Conservation (phyloP, 2,329 filamentous ascomycete species). For the Purpureocillium lavendulum region DNA sequence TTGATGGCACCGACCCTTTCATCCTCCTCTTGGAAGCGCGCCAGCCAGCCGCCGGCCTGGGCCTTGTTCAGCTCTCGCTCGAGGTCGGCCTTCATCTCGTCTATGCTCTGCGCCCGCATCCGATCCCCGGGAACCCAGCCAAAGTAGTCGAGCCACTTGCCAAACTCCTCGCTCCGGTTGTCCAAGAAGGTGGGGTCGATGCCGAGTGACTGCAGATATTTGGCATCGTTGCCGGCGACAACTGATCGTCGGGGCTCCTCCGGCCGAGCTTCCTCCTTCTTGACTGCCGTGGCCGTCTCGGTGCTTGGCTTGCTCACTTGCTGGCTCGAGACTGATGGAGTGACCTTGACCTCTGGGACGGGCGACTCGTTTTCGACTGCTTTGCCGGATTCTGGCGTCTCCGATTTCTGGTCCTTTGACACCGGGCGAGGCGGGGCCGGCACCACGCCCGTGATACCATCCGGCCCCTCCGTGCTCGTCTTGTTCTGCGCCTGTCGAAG, state of each 20-base stretch:
- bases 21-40: slow-evolving; percentile 77
- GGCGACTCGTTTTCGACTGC: slow-evolving; percentile 24
- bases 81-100: slow-evolving; percentile 73
- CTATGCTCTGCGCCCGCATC: slow-evolving; percentile 65
- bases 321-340: slow-evolving; percentile 35
- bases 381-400: slow-evolving; percentile 18
- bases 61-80: slow-evolving; percentile 83
- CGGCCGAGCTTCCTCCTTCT: slow-evolving; percentile 18
- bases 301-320: slow-evolving; percentile 22
- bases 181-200: slow-evolving; percentile 72
- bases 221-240: slow-evolving; percentile 65
- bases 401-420: slow-evolving; percentile 22
- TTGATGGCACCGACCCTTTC: slow-evolving; percentile 84
- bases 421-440: slow-evolving; percentile 58
- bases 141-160: slow-evolving; percentile 75
- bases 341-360: slow-evolving; percentile 52
- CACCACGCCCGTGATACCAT: slow-evolving; percentile 85
- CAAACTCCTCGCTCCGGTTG: slow-evolving; percentile 69
- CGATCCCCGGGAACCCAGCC: slow-evolving; percentile 76
- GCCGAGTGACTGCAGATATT: slow-evolving; percentile 69
- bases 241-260: slow-evolving; percentile 43
- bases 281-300: not conserved
- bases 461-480: slow-evolving; percentile 57
- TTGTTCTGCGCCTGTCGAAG: slow-evolving; percentile 55
- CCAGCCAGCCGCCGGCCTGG: slow-evolving; percentile 88